Percentiles rank a stretch among this genome's conserved stretches.
Conservation (phyloP, 176 grass and related monocot genomes). For the sorghum (Sorghum bicolor) region DNA sequence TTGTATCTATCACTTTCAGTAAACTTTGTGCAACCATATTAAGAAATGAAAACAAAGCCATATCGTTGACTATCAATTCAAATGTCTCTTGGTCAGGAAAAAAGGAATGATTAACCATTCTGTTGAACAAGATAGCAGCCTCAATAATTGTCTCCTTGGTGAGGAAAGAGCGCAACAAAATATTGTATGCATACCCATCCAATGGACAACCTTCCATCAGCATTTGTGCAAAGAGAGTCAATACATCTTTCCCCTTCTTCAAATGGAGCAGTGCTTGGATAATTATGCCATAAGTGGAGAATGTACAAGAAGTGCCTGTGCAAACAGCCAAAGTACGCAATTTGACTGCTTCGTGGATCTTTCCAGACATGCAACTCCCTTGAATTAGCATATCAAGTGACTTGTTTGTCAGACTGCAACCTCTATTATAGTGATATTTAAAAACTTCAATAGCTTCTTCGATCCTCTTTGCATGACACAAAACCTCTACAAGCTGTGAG, state of each 20-base stretch:
- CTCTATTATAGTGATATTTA: constrained; percentile 43
- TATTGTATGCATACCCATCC: constrained; percentile 31
- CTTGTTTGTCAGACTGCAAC: constrained; percentile 27
- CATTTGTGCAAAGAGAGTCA: constrained; percentile 55
- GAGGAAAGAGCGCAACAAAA: constrained; percentile 47
- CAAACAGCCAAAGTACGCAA: constrained; percentile 46
- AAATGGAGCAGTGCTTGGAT: constrained; percentile 38
- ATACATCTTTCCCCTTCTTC: constrained; percentile 42
- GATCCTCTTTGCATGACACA: constrained; percentile 39
- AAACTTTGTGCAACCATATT: constrained; percentile 48
- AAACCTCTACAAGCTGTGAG: constrained; percentile 49
- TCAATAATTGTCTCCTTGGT: constrained; percentile 30
- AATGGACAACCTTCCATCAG: constrained; percentile 51
- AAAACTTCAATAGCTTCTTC: constrained; percentile 48
- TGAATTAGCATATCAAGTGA: constrained; percentile 44
- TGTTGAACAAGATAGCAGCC: constrained; percentile 52
- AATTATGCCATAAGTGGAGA: constrained; percentile 40
- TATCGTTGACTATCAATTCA: constrained; percentile 43
- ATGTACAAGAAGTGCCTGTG: constrained; percentile 35
- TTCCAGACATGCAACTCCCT: constrained; percentile 45
- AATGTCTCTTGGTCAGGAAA: constrained; percentile 52
- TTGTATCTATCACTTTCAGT: constrained; percentile 34
- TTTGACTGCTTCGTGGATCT: constrained; percentile 40
- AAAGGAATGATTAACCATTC: constrained; percentile 48
- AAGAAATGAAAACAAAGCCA: constrained; percentile 42